Evolutionary conservation across 768 basidiomycete genomes (phyloP).

Genomic region (Trametes sanguinea): DNA sequence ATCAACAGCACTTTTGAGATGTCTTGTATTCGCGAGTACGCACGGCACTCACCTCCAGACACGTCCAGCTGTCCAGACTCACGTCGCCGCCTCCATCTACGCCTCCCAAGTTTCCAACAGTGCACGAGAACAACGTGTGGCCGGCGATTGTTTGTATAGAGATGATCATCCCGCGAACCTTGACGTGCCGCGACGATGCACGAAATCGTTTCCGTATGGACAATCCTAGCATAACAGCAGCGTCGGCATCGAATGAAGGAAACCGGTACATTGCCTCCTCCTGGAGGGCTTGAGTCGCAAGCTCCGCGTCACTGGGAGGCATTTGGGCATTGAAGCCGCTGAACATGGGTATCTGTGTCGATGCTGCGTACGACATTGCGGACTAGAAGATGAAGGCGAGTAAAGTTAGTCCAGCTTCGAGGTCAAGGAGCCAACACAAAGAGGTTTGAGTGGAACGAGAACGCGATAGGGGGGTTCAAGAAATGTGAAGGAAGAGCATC

Average conservation of each 20-base stretch:
- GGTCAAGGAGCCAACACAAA: background rate
- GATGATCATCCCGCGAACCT: constrained; percentile 80
- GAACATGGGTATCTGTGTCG: constrained; percentile 49
- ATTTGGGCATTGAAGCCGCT: constrained; percentile 57
- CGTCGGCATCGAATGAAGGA: constrained; percentile 69
- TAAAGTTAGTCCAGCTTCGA: background rate
- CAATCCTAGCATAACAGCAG: constrained; percentile 78
- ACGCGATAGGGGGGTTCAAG: background rate
- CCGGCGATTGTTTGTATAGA: constrained; percentile 80
- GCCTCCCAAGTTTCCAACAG: constrained; percentile 78
- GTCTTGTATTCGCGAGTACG: background rate
- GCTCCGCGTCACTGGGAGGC: constrained; percentile 68
- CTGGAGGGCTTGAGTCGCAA: constrained; percentile 67
- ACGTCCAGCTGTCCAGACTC: constrained; percentile 78
- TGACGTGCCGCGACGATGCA: constrained; percentile 64
- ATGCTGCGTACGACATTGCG: constrained; percentile 20
- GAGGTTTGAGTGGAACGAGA: background rate
- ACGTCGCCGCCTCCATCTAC: constrained; percentile 69
- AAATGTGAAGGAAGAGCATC: constrained; percentile 2
- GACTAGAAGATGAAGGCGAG: background rate
- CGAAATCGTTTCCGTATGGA: constrained; percentile 86
- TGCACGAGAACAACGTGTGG: constrained; percentile 79
- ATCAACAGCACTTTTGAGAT: background rate
- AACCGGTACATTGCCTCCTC: constrained; percentile 77
- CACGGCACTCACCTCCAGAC: constrained; percentile 52